Evolutionary conservation across 495 filamentous ascomycete genomes (phyloP).

Genomic region (Halenospora varia): DNA sequence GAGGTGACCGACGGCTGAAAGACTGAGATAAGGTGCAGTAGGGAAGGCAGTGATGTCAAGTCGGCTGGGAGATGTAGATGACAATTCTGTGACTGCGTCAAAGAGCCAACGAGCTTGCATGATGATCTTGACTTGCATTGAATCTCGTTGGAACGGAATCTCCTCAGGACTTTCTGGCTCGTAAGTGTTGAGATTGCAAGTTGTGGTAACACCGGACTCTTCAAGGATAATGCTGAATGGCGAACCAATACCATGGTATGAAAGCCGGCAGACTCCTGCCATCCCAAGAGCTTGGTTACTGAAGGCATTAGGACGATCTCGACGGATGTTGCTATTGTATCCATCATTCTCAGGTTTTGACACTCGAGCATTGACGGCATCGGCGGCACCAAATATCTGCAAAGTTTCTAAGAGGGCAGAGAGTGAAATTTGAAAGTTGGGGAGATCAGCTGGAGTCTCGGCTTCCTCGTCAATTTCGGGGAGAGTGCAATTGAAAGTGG

Average conservation of each 20-base stretch:
- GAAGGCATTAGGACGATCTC: slow-evolving; percentile 62
- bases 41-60: slow-evolving; percentile 48
- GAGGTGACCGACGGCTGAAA: slow-evolving; percentile 69
- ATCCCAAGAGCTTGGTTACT: slow-evolving; percentile 71
- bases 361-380: slow-evolving; percentile 48
- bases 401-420: slow-evolving; percentile 87
- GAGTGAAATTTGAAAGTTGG: slow-evolving; percentile 77
- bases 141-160: slow-evolving; percentile 78
- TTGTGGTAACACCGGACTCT: slow-evolving; percentile 83
- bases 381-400: slow-evolving; percentile 84
- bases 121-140: slow-evolving; percentile 87
- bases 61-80: slow-evolving; percentile 62
- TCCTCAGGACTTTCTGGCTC: slow-evolving; percentile 62
- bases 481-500: slow-evolving; percentile 64
- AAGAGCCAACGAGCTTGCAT: slow-evolving; percentile 81
- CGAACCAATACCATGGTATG: slow-evolving; percentile 65
- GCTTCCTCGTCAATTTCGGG: slow-evolving; percentile 29
- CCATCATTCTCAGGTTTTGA: slow-evolving; percentile 47
- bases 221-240: slow-evolving; percentile 78
- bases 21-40: slow-evolving; percentile 64
- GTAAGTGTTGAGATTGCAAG: slow-evolving; percentile 90
- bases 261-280: slow-evolving; percentile 74
- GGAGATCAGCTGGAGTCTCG: slow-evolving; percentile 31
- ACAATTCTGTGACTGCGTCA: slow-evolving; percentile 79
- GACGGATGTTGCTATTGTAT: slow-evolving; percentile 48